phyloP scores from a whole-genome alignment of 148 eudicot genomes.

The Fallopia convolvulus region DNA sequence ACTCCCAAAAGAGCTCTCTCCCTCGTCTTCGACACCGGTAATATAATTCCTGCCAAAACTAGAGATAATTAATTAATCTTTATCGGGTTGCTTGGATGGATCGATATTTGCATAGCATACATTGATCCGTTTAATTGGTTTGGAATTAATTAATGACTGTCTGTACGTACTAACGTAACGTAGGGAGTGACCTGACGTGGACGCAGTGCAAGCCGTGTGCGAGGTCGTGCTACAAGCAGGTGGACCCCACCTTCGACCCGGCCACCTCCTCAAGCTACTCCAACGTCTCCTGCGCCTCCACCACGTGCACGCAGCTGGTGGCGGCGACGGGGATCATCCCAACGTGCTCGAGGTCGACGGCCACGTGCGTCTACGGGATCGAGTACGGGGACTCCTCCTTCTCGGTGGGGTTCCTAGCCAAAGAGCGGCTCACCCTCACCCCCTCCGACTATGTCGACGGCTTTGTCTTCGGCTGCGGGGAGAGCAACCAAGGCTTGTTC shows the following conservation, averaged over 20 bases:
- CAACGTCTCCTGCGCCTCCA: conserved; percentile 48
- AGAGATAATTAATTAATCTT: not conserved
- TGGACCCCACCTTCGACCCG: conserved; percentile 50
- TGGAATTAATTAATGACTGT: too few species aligned
- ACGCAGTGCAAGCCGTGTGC: conserved; percentile 63
- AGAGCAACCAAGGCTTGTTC: conserved; percentile 61
- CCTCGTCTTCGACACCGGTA: conserved; percentile 74
- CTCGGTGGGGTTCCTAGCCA: conserved; percentile 48
- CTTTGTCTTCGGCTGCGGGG: conserved; percentile 61
- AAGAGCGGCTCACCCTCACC: conserved; percentile 40
- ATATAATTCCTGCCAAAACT: not conserved
- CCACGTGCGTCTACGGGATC: conserved; percentile 47
- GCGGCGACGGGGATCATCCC: conserved; percentile 47
- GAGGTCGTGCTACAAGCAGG: conserved; percentile 42
- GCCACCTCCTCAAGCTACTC: conserved; percentile 37
- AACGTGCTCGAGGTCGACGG: conserved; percentile 29
- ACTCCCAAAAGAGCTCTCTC: conserved; percentile 47
- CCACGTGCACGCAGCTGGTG: conserved; percentile 35
- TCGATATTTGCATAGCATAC: too few species aligned
- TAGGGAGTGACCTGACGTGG: conserved; percentile 43
- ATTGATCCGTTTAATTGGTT: too few species aligned
- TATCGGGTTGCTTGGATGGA: too few species aligned
- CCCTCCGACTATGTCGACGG: conserved; percentile 26
- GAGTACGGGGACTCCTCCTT: conserved; percentile 66
- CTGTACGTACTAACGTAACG: not conserved